Evolutionary conservation across 163 green algal species (phyloP).

Genomic region (Scenedesmus sp.): DNA sequence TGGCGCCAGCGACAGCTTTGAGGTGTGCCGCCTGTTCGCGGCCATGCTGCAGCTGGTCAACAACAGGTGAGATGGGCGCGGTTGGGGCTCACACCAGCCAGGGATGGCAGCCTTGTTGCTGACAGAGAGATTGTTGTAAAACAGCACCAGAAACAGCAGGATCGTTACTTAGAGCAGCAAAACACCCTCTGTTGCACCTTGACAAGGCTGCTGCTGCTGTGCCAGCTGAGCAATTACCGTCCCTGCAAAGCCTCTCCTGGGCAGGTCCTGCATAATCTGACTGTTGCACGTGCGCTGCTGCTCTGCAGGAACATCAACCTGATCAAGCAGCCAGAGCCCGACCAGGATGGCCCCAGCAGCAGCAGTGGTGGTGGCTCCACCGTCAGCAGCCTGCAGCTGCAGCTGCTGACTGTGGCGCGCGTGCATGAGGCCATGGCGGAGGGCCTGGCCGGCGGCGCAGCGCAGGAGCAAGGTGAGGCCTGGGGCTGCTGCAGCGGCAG

Average conservation of each 20-base stretch:
- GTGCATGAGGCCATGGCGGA: constrained; percentile 50
- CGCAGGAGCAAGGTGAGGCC: background rate
- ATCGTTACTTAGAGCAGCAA: no score
- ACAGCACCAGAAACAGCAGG: no score
- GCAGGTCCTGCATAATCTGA: background rate
- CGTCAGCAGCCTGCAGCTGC: constrained; percentile 42
- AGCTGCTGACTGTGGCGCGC: constrained; percentile 39
- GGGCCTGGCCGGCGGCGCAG: constrained; percentile 26
- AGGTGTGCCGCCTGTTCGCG: constrained; percentile 82
- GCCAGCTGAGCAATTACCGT: no score
- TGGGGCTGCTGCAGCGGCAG: background rate
- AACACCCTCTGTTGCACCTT: background rate
- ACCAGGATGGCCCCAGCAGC: background rate
- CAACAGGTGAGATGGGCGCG: constrained; percentile 61
- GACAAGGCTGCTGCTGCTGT: background rate
- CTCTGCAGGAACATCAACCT: constrained; percentile 33
- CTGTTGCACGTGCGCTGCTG: background rate
- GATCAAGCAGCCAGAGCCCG: background rate
- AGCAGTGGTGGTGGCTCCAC: background rate
- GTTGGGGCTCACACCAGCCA: background rate
- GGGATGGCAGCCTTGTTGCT: background rate
- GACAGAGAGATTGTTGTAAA: background rate
- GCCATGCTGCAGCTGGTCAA: constrained; percentile 90
- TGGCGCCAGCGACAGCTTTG: constrained; percentile 45
- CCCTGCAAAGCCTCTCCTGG: no score